Conservation (phyloP, 129 eudicot genomes). For the Lonicera japonica region DNA sequence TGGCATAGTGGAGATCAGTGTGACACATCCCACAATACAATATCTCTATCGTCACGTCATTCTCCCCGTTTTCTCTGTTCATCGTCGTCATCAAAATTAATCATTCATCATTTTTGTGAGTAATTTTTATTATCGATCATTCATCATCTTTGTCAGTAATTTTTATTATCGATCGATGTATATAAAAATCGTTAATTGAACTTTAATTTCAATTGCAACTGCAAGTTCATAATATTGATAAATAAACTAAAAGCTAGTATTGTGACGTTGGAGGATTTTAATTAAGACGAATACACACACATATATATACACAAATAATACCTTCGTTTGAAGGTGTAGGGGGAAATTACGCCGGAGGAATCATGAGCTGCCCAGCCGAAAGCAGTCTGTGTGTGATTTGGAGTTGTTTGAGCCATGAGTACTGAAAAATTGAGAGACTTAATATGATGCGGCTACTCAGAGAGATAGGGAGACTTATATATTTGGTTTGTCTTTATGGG, state of each 20-base stretch:
- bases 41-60: constrained; percentile 77
- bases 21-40: constrained; percentile 88
- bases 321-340: constrained; percentile 83
- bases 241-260: no score
- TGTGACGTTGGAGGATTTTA: background rate
- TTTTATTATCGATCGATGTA: no score
- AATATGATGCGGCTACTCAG: background rate
- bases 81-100: no score
- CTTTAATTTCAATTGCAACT: background rate
- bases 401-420: constrained; percentile 76
- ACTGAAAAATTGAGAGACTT: background rate
- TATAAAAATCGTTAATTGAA: background rate
- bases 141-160: no score
- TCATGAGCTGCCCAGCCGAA: constrained; percentile 99
- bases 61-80: constrained; percentile 59
- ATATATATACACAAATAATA: no score
- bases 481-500: background rate
- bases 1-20: constrained; percentile 65
- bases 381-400: constrained; percentile 76
- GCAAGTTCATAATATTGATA: background rate
- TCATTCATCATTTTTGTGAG: no score
- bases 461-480: no score
- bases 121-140: no score
- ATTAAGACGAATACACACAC: no score
- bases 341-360: constrained; percentile 55